phyloP scores from a whole-genome alignment of 345 rosid genomes.

The Leavenworthia alabamica region DNA sequence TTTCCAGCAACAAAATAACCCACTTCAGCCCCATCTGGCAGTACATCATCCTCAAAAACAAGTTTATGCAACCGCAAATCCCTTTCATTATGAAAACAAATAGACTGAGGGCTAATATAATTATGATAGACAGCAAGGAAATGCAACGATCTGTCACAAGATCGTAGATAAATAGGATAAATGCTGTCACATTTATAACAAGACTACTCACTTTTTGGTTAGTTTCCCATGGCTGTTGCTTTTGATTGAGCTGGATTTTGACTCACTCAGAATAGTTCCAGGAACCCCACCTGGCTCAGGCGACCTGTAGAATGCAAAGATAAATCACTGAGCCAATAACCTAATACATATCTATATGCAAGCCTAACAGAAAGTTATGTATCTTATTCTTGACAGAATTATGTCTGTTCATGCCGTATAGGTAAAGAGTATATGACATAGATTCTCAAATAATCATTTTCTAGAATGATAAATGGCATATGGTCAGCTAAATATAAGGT shows the following conservation, averaged over 20 bases:
- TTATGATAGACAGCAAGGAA: background rate
- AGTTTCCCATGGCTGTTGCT: conserved; percentile 58
- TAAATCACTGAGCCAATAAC: background rate
- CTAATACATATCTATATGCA: background rate
- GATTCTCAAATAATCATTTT: conserved; percentile 1
- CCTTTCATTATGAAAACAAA: conserved; percentile 37
- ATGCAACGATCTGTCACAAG: background rate
- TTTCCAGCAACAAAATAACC: conserved; percentile 75
- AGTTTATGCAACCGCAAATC: conserved; percentile 79
- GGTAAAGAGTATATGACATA: background rate
- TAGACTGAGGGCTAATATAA: conserved; percentile 8
- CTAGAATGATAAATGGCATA: background rate
- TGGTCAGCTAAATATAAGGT: background rate
- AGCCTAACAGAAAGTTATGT: background rate
- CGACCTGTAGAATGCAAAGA: conserved; percentile 37
- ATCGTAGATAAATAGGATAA: background rate
- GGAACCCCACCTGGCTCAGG: conserved; percentile 33
- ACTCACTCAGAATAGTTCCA: conserved; percentile 29
- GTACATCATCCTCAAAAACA: conserved; percentile 75
- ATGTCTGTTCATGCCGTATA: background rate
- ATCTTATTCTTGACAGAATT: background rate
- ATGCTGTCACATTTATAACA: background rate
- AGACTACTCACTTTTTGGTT: conserved; percentile 61
- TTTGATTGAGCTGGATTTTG: conserved; percentile 35
- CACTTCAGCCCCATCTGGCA: conserved; percentile 89